These are phyloP conservation scores for Termitomyces eurrhizus DNA, from an alignment of 768 basidiomycete species.

Conservation along the genomic window DNA sequence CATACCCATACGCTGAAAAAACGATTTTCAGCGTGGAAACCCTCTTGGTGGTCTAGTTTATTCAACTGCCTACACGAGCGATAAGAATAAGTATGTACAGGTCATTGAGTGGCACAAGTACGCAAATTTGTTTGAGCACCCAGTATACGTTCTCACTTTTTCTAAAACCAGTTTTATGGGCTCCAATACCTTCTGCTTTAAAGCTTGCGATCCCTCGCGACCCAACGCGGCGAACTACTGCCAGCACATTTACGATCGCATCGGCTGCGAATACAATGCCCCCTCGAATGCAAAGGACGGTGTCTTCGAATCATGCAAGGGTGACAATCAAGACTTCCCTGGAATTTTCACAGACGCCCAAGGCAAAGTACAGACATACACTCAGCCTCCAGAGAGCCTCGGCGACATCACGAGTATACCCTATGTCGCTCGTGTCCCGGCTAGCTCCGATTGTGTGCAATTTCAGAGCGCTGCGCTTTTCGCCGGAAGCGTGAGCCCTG, in stretches of 20 bases:
- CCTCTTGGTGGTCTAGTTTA: constrained; percentile 18
- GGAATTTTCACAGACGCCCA: constrained; percentile 37
- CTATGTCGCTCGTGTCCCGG: constrained; percentile 32
- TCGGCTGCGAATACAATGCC: constrained; percentile 46
- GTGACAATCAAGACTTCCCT: constrained; percentile 47
- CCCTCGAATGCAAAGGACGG: constrained; percentile 57
- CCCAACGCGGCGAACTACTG: constrained; percentile 21
- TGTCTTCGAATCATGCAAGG: constrained; percentile 61
- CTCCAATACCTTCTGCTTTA: constrained; percentile 21
- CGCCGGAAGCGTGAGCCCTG: constrained; percentile 15
- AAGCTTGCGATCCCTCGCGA: constrained; percentile 57
- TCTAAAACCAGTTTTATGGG: constrained; percentile 29
- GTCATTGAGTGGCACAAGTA: constrained; percentile 21
- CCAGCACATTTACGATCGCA: constrained; percentile 20
- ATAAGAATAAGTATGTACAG: constrained; percentile 11
- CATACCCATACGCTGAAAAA: not conserved
- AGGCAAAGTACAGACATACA: constrained; percentile 36
- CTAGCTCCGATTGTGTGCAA: constrained; percentile 32
- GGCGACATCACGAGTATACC: constrained; percentile 34
- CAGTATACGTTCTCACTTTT: not conserved
- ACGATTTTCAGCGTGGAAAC: constrained; percentile 16
- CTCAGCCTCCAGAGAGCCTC: constrained; percentile 33
- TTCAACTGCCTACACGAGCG: constrained; percentile 14
- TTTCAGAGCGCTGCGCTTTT: constrained; percentile 28
- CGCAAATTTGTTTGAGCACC: not conserved